phyloP scores from a whole-genome alignment of 495 filamentous ascomycete species.

The Corynascus novoguineensis region DNA sequence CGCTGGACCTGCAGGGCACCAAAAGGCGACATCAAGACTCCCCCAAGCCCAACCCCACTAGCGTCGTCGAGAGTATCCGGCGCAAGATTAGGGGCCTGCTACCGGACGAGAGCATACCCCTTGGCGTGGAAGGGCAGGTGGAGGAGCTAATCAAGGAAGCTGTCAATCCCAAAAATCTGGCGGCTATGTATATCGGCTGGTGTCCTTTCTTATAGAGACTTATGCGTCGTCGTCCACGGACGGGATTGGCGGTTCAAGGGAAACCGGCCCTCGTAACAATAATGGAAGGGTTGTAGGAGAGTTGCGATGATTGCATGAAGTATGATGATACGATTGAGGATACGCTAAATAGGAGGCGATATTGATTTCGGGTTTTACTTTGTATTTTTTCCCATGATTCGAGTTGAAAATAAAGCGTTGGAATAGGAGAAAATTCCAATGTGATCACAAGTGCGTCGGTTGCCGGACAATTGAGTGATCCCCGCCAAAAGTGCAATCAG shows the following conservation, averaged over 20 bases:
- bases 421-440: no score
- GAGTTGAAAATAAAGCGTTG: no score
- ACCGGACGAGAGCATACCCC: slow-evolving; percentile 77
- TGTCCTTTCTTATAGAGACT: slow-evolving; percentile 72
- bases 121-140: slow-evolving; percentile 93
- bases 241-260: background rate
- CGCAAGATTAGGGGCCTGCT: slow-evolving; percentile 81
- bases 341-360: no score
- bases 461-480: no score
- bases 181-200: slow-evolving; percentile 97
- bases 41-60: slow-evolving; percentile 73
- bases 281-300: no score
- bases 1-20: slow-evolving; percentile 80
- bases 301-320: no score
- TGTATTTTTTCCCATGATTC: no score
- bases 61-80: slow-evolving; percentile 81
- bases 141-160: slow-evolving; percentile 86
- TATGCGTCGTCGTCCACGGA: background rate
- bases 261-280: no score
- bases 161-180: slow-evolving; percentile 66
- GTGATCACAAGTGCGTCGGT: no score
- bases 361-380: no score
- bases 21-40: slow-evolving; percentile 51
- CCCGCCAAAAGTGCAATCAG: no score
- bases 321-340: no score